A percentile compares a stretch with the other conserved stretches of the same genome.
Evolutionary conservation across 1,139 yeast genomes (phyloP).

Genomic region (Candida sanyaensis): DNA sequence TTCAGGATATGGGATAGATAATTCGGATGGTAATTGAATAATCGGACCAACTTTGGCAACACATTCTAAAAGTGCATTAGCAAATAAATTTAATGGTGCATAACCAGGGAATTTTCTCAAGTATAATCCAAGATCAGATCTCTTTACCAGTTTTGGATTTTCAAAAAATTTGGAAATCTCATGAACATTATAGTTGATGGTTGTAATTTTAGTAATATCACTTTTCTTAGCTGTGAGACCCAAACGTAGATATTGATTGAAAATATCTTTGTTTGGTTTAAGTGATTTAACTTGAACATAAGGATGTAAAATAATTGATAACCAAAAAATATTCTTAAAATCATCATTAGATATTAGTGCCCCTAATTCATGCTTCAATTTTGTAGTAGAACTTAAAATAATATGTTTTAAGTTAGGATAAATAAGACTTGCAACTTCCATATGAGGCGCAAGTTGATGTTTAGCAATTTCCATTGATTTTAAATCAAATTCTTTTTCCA

Average conservation of each 20-base stretch:
- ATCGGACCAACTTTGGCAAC: constrained; percentile 7
- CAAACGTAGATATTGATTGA: constrained; percentile 49
- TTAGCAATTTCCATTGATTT: constrained; percentile 10
- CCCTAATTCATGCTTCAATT: constrained; percentile 12
- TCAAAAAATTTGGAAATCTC: constrained; percentile 20
- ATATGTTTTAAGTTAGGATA: constrained; percentile 21
- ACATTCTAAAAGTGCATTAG: constrained; percentile 32
- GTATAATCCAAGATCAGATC: constrained; percentile 64
- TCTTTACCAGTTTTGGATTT: constrained; percentile 25
- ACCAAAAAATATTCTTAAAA: constrained; percentile 44
- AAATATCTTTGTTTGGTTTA: constrained; percentile 9
- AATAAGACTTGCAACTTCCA: constrained; percentile 21
- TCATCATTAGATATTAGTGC: constrained; percentile 19
- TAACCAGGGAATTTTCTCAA: constrained; percentile 56
- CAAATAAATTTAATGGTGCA: constrained; percentile 46
- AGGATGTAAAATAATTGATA: constrained; percentile 49
- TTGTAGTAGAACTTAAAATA: constrained; percentile 7
- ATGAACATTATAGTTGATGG: constrained; percentile 27
- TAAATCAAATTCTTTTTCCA: constrained; percentile 22
- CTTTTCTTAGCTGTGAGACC: constrained; percentile 68
- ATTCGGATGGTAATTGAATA: constrained; percentile 9
- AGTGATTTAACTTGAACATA: constrained; percentile 27
- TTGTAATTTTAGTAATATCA: constrained; percentile 54
- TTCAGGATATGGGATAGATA: constrained; percentile 13
- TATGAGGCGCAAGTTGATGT: constrained; percentile 17